Evolutionary conservation across 2,329 filamentous ascomycete species (phyloP), one percentile per base, ranked within the genome.

Genomic region (Metarhizium brunneum): DNA sequence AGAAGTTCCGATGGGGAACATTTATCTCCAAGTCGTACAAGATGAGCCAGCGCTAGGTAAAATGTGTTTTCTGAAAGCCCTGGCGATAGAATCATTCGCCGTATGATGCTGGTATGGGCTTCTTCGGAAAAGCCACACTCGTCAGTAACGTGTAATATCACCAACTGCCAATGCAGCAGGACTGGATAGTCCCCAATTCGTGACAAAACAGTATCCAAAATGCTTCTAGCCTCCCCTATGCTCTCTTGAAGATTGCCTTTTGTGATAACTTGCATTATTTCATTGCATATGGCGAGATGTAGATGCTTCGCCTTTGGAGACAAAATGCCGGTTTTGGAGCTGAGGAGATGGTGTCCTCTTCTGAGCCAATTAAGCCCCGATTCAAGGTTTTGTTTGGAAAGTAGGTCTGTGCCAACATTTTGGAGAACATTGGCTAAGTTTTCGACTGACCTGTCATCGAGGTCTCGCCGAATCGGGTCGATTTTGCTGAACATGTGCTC

Each of bases 401-500:
- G 67, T 14, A 86, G 69, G 14, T 77, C 76, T 50, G 78, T 83
- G 3, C 90, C 90, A 45, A 95, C 87, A 57, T 87, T 83, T 59
- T 85, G 88, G 7, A 91, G 75, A 2, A 86, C 72, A 61, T 90
- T 85, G 4, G 84, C 79, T 47, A 92, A 70, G 42, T 73, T 76
- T 66, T 92, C 86, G 2, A 78, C 75, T 1, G 76, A 76, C 2
- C 69, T 59, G 0, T 77, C 68, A 47, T 84, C 77, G 2, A 81
- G 66, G 1, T 53, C 63, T 25, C 63, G 64, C 42, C 62, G 68
- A 10, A 71, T 67, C n/a, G 58, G 71, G 62, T 73, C 70, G 2
- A 82, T 70, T 62, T 88, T 88, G 40, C 69, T 70, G 68, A 86
- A 92, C 76, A 94, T 83, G 67, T 90, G 83, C 54, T 95, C 89